Evolutionary conservation across 164 flowering plant genomes (phyloP).

Genomic region (Magnolia changhungtana): DNA sequence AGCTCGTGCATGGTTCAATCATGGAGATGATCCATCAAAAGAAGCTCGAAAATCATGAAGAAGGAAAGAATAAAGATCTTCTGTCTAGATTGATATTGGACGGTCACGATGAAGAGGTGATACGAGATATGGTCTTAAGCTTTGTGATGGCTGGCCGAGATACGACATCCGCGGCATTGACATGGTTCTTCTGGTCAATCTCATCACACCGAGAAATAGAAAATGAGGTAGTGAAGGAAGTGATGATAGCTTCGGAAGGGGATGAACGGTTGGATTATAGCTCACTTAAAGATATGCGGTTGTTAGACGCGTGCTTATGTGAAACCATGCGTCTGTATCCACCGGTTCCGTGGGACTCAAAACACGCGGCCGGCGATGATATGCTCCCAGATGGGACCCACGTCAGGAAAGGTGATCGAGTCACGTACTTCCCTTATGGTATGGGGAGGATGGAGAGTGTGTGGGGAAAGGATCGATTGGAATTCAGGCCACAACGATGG

Average conservation of each 20-base stretch:
- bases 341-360: constrained; percentile 71
- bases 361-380: constrained; percentile 45
- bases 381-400: constrained; percentile 68
- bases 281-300: constrained; percentile 49
- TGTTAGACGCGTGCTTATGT: constrained; percentile 60
- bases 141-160: constrained; percentile 88
- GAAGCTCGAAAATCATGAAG: background rate
- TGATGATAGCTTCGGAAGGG: background rate
- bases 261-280: constrained; percentile 25
- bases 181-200: constrained; percentile 64
- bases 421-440: constrained; percentile 57
- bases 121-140: constrained; percentile 77
- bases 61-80: constrained; percentile 24
- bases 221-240: constrained; percentile 29
- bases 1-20: constrained; percentile 38
- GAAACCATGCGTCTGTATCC: constrained; percentile 89
- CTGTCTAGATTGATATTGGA: constrained; percentile 47
- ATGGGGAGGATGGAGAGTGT: constrained; percentile 83
- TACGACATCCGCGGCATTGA: constrained; percentile 84
- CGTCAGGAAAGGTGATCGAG: constrained; percentile 46
- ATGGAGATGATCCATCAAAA: constrained; percentile 37
- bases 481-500: constrained; percentile 79
- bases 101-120: constrained; percentile 45
- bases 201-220: constrained; percentile 24
- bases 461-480: constrained; percentile 54